Evolutionary conservation across 202 grass and related monocot genomes (phyloP), one percentile per base, ranked within the genome.

Genomic region (Hordeum pubiflorum): DNA sequence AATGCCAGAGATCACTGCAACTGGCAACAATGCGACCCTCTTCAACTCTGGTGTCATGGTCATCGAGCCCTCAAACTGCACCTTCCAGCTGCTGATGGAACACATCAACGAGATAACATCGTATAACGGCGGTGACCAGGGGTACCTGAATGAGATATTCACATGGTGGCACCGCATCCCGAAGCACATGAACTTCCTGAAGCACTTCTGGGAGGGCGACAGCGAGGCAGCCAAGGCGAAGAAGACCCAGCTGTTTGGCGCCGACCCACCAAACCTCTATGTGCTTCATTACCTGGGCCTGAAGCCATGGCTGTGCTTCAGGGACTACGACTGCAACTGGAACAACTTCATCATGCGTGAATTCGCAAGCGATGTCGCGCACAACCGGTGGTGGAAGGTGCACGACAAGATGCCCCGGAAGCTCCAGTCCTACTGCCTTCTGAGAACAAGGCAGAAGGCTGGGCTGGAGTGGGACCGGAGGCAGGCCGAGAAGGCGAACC

Each of bases 41-140:
- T 97, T 97, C 82, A 97, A 97, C 86, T 97, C 94, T 0, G 92
- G 94, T 55, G 75, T 97, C 50, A 97, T 97, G 94, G 84, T 97
- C 73, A 83, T 97, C 11, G 92, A 97, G 86, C 94, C 94, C 6
- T 97, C 94, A 14, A 91, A 92, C 83, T 97, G 94, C 84, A 94
- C 91, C 5, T 97, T 97, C 79, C 76, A 74, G 46, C 84, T 81
- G 7, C 82, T 97, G 37, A 97, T 97, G 91, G 63, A 77, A 10
- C 88, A 90, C 79, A 91, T 93, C 80, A 57, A 81, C 4, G 92
- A 85, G 82, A 86, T 97, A 13, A 83, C 83, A 0, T 97, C 94
- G 1, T 97, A 97, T 88, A 94, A 97, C 15, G 94, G 94, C 1
- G 94, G 94, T 1, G 94, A 97, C 43, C 94, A 97, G 41, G 94